Evolutionary conservation across 805 yeast species (phyloP).

Genomic region (Lachancea thermotolerans): DNA sequence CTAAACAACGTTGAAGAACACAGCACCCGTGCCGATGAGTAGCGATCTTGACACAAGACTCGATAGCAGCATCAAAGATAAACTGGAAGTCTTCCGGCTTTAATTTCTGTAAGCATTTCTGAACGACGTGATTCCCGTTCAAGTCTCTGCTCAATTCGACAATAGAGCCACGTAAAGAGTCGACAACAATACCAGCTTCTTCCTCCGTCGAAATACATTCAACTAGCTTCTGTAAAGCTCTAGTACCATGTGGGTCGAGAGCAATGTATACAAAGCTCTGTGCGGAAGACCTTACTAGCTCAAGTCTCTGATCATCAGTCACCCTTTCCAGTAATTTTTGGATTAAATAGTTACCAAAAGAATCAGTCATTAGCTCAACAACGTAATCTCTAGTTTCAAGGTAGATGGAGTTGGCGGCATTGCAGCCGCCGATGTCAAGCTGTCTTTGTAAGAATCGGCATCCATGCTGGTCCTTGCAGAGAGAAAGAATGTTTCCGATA

Average conservation of each 20-base stretch:
- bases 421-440: conserved; percentile 55
- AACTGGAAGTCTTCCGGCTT: conserved; percentile 68
- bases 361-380: conserved; percentile 86
- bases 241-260: conserved; percentile 89
- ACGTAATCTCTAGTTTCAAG: conserved; percentile 71
- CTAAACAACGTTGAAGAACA: conserved; percentile 90
- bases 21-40: conserved; percentile 98
- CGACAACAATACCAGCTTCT: conserved; percentile 60
- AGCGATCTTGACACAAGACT: conserved; percentile 71
- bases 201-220: conserved; percentile 69
- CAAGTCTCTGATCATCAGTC: conserved; percentile 58
- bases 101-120: conserved; percentile 77
- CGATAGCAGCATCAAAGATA: conserved; percentile 78
- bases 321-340: conserved; percentile 85
- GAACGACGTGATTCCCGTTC: conserved; percentile 96
- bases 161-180: conserved; percentile 59
- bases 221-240: conserved; percentile 88
- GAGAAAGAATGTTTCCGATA: conserved; percentile 62
- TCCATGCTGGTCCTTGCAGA: conserved; percentile 96
- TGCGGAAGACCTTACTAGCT: conserved; percentile 63
- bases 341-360: conserved; percentile 93
- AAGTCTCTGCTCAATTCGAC: conserved; percentile 78
- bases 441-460: conserved; percentile 88
- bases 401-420: conserved; percentile 69
- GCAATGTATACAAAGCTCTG: conserved; percentile 75